These are phyloP conservation scores for Ceratobasidium sp. DNA, from an alignment of 1,284 basidiomycete species.

Conservation along the genomic window DNA sequence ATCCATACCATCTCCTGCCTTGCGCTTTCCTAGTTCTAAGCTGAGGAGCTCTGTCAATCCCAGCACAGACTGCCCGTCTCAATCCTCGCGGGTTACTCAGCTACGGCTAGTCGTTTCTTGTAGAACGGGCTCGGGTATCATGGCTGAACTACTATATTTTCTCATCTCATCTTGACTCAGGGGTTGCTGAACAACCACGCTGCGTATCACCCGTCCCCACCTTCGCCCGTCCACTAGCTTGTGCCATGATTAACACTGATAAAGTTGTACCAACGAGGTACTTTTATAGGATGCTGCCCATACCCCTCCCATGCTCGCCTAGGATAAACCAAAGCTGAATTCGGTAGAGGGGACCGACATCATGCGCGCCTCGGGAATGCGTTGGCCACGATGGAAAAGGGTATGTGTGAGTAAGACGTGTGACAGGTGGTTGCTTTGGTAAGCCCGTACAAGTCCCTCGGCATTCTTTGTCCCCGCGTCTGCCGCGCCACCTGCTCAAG, in stretches of 20 bases:
- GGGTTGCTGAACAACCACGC: no score
- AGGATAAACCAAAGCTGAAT: no score
- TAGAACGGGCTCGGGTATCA: no score
- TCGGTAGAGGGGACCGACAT: constrained; percentile 28
- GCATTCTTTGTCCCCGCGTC: no score
- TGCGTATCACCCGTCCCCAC: constrained; percentile 24
- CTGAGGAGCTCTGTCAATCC: constrained; percentile 31
- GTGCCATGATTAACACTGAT: constrained; percentile 7
- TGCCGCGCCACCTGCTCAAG: no score
- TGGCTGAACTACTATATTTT: no score
- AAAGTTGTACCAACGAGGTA: constrained; percentile 4
- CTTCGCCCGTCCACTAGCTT: constrained; percentile 27
- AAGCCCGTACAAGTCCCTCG: constrained; percentile 32
- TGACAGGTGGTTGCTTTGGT: constrained; percentile 33
- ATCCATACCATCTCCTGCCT: constrained; percentile 27
- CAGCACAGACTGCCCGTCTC: constrained; percentile 27
- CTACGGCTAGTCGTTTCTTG: no score
- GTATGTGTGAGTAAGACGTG: constrained; percentile 27
- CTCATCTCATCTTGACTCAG: no score
- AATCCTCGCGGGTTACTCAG: constrained; percentile 5
- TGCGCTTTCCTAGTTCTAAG: constrained; percentile 36
- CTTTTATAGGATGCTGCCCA: constrained; percentile 13
- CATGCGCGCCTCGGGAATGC: constrained; percentile 33
- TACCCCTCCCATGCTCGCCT: constrained; percentile 11
- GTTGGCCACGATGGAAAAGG: constrained; percentile 23